Evolutionary conservation across 805 yeast species (phyloP).

Genomic region (Monosporozyma unispora): DNA sequence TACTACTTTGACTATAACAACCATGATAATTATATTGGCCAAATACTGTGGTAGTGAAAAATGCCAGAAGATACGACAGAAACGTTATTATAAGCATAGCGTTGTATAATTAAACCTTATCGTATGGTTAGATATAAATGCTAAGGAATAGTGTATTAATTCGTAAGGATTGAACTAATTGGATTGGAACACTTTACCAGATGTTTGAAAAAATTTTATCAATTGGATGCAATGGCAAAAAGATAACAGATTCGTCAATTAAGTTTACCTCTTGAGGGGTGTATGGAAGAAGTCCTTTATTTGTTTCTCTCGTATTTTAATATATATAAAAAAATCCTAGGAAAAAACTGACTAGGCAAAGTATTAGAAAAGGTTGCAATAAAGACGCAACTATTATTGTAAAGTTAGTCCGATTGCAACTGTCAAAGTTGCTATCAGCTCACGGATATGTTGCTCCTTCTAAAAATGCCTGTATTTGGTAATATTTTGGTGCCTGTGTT

Average conservation of each 20-base stretch:
- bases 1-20: slow-evolving; percentile 28
- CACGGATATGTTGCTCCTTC: background rate
- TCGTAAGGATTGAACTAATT: background rate
- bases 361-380: background rate
- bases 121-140: background rate
- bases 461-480: background rate
- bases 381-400: background rate
- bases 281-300: background rate
- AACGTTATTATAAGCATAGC: background rate
- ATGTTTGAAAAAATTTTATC: background rate
- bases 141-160: no score
- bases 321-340: background rate
- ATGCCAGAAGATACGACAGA: background rate
- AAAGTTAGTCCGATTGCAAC: background rate
- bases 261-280: background rate
- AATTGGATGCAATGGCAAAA: background rate
- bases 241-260: background rate
- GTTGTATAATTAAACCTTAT: background rate
- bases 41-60: background rate
- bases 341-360: background rate
- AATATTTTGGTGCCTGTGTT: background rate
- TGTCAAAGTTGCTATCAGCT: background rate
- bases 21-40: slow-evolving; percentile 25
- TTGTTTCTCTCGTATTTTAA: background rate
- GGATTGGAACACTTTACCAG: no score